Percentiles rank a stretch among this genome's conserved stretches.
Evolutionary conservation across 225 moss, liverwort and hornwort species (phyloP).

Genomic region (Pseudisothecium myosuroides): DNA sequence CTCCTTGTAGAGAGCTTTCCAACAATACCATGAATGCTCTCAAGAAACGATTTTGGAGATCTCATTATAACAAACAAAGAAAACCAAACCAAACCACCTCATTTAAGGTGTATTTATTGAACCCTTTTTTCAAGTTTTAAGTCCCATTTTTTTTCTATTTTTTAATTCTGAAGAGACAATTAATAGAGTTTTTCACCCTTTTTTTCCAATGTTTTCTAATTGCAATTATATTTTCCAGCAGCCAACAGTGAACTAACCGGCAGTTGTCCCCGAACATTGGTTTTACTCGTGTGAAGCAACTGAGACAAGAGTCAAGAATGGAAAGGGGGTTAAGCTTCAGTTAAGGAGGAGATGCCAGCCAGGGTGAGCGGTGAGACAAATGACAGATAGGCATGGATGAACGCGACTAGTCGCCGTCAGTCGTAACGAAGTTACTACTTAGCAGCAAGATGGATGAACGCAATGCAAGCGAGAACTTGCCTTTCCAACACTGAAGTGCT

Average conservation of each 20-base stretch:
- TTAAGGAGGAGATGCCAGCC: no score
- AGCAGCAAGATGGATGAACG: not conserved
- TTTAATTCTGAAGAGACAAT: rapidly evolving
- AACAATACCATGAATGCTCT: rapidly evolving
- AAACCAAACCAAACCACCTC: not conserved
- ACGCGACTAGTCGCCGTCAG: not conserved
- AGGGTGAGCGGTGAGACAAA: not conserved
- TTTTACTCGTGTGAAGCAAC: no score
- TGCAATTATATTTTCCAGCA: no score
- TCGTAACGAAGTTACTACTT: no score
- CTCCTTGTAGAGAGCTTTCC: rapidly evolving
- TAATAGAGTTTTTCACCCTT: no score
- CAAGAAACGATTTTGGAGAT: not conserved
- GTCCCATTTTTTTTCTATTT: not conserved
- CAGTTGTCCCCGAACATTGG: no score
- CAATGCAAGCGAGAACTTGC: not conserved
- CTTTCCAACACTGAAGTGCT: not conserved
- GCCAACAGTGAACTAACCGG: no score
- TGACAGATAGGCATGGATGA: not conserved
- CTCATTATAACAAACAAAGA: not conserved
- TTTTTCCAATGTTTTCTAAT: no score
- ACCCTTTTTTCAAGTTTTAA: not conserved
- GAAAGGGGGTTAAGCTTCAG: no score
- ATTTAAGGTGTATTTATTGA: no score
- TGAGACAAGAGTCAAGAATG: not conserved